Percentiles rank a stretch among this genome's conserved stretches.
Evolutionary conservation across 139 green algal species (phyloP).

Genomic region (Auxenochlorella protothecoides): DNA sequence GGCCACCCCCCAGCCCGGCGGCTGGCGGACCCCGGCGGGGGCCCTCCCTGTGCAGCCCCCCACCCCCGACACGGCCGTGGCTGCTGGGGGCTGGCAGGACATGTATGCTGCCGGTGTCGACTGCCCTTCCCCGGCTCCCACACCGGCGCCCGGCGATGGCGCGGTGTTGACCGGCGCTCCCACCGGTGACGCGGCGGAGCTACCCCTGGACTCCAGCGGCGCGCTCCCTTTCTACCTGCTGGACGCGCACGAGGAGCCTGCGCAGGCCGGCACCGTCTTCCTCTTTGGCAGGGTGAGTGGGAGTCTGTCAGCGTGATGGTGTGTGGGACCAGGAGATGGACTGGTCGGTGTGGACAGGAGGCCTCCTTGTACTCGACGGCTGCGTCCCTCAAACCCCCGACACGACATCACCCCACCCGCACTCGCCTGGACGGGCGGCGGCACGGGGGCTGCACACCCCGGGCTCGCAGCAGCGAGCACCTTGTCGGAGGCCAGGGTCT

Average conservation of each 20-base stretch:
- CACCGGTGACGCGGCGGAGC: not conserved
- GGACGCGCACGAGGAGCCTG: constrained; percentile 79
- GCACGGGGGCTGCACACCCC: not conserved
- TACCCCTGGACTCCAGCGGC: constrained; percentile 53
- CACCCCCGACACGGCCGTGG: not conserved
- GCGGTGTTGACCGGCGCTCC: no score
- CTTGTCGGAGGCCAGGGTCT: constrained; percentile 44
- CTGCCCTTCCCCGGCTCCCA: not conserved
- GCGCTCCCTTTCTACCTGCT: constrained; percentile 79
- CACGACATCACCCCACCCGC: not conserved
- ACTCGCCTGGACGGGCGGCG: not conserved
- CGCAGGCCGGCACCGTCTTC: constrained; percentile 58
- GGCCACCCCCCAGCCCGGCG: not conserved
- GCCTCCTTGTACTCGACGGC: no score
- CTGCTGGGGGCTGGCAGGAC: constrained; percentile 31
- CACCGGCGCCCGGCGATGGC: not conserved
- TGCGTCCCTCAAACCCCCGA: no score
- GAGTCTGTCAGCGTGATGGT: not conserved
- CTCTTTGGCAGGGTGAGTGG: constrained; percentile 86
- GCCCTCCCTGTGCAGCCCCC: not conserved
- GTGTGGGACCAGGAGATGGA: no score
- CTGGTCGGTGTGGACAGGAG: no score
- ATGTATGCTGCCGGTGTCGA: constrained; percentile 21
- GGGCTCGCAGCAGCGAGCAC: constrained; percentile 1
- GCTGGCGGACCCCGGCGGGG: constrained; percentile 1